Base-by-base conservation (phyloP, 352 stramenopile species). In the Globisporangium sylvaticum region DNA sequence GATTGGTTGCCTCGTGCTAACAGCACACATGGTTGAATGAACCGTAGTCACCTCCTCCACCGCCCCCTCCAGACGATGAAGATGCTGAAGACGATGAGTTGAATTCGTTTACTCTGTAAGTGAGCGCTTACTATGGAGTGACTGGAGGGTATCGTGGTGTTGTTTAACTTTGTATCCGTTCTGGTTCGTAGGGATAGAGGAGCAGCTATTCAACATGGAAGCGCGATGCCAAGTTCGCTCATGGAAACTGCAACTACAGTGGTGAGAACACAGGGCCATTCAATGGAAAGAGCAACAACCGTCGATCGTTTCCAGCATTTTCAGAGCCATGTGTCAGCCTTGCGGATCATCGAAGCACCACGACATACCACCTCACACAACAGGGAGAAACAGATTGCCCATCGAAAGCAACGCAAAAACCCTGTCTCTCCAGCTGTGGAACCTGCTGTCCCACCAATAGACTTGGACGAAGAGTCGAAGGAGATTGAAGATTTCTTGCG, bases 401-500 rank as follows among this genome's bases (percentile, higher is more conserved):
- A 27, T 52, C 34, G n/a, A 39, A 67, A 55, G 42, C 64, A 60
- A n/a, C 58, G 7, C 18, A 42, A 57, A 55, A n/a, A 20, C 4
- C 24, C 15, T 62, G 62, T 20, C 46, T 20, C n/a, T 15, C 61
- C 63, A 58, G 55, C 61, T 1, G 34, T 73, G 4, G 66, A 76
- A 25, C 62, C 70, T 2, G 39, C 69, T 9, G 66, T 58, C 22
- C 67, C 74, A n/a, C 70, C 66, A n/a, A 66, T 78, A 55, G 67
- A 80, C 53, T 39, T 84, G 24, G 46, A 65, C 31, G 74, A 88
- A 32, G 78, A 88, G 22, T 77, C 84, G n/a, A 68, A 79, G 57
- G 79, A 88, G 56, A 85, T 90, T 37, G 74, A 91, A 37, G 68
- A 80, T 3, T 71, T 89, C 57, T 67, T 90, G 39, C 70, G 80